Conservation (phyloP, 371 early-diverging fungal species). For the Apophysomyces elegans region DNA sequence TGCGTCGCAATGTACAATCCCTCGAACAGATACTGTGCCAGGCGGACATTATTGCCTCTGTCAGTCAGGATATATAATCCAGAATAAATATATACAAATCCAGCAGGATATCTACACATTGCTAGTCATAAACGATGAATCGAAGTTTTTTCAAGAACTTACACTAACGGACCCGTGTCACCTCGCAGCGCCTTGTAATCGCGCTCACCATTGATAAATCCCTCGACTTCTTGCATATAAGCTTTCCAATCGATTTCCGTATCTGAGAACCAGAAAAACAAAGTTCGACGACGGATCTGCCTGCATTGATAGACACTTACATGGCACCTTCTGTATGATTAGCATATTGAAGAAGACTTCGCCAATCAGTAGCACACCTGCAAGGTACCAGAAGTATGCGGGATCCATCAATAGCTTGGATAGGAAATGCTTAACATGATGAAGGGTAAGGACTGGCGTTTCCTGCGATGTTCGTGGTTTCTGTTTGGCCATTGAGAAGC, state of each 20-base stretch:
- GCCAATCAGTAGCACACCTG: conserved; percentile 54
- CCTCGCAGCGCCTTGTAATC: conserved; percentile 82
- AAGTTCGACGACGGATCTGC: not conserved
- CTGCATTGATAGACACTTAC: conserved; percentile 31
- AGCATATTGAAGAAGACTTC: conserved; percentile 53
- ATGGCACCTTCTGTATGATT: conserved; percentile 59
- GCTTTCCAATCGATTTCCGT: conserved; percentile 96
- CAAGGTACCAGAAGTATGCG: conserved; percentile 71
- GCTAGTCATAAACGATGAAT: not conserved
- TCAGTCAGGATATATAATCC: conserved; percentile 69
- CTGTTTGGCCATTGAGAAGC: not conserved
- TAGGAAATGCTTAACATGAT: conserved; percentile 4
- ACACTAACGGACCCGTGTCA: conserved; percentile 95
- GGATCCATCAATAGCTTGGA: conserved; percentile 53
- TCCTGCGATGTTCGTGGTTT: not conserved
- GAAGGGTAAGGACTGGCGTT: not conserved
- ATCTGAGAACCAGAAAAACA: conserved; percentile 51
- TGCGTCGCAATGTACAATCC: conserved; percentile 73
- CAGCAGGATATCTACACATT: conserved; percentile 84
- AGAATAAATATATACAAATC: conserved; percentile 88
- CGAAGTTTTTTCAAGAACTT: conserved; percentile 12
- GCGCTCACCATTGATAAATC: conserved; percentile 78
- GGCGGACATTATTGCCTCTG: conserved; percentile 67
- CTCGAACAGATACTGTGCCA: conserved; percentile 85
- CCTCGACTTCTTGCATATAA: conserved; percentile 91